A percentile compares a stretch with the other conserved stretches of the same genome.
Conservation (phyloP, 805 yeast genomes). For the Metschnikowia chrysomelidarum region DNA sequence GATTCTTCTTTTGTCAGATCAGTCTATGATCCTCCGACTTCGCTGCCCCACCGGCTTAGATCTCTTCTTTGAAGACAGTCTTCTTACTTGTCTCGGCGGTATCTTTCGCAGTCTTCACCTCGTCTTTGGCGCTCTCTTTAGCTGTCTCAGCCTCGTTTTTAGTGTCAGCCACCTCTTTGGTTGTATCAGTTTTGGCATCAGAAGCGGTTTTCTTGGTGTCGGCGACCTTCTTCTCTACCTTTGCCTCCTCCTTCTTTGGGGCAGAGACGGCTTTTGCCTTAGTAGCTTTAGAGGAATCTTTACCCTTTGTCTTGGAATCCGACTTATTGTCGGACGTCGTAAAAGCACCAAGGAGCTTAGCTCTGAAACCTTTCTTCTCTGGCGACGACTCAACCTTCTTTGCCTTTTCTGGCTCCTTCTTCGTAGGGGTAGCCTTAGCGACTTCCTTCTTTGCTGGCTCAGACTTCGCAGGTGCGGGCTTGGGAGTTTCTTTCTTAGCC, state of each 20-base stretch:
- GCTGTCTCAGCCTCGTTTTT: not conserved
- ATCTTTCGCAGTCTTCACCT: slow-evolving; percentile 5
- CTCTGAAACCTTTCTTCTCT: slow-evolving; percentile 18
- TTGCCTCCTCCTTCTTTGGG: slow-evolving; percentile 5
- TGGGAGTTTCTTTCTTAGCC: slow-evolving; percentile 1
- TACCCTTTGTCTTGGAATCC: slow-evolving; percentile 2
- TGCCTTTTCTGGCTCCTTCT: slow-evolving; percentile 2
- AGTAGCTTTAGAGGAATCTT: not conserved
- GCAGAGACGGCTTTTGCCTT: slow-evolving; percentile 5
- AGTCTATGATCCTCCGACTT: too few relatives aligned
- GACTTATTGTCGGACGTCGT: slow-evolving; percentile 1
- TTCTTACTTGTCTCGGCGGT: slow-evolving; percentile 21
- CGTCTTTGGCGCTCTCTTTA: not conserved
- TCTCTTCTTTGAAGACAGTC: slow-evolving; percentile 44
- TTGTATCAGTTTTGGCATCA: not conserved
- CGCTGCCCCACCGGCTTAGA: slow-evolving; percentile 18
- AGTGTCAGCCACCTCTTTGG: slow-evolving; percentile 2
- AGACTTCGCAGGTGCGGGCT: not conserved
- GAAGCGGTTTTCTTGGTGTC: slow-evolving; percentile 1
- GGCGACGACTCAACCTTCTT: slow-evolving; percentile 4
- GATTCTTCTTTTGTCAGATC: too few relatives aligned
- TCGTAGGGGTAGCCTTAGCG: slow-evolving; percentile 6
- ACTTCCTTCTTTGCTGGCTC: slow-evolving; percentile 1
- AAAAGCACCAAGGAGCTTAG: slow-evolving; percentile 16
- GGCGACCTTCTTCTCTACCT: slow-evolving; percentile 2